These are phyloP conservation scores for Rosa multiflora DNA, from an alignment of 306 rosid species.

Conservation along the genomic window DNA sequence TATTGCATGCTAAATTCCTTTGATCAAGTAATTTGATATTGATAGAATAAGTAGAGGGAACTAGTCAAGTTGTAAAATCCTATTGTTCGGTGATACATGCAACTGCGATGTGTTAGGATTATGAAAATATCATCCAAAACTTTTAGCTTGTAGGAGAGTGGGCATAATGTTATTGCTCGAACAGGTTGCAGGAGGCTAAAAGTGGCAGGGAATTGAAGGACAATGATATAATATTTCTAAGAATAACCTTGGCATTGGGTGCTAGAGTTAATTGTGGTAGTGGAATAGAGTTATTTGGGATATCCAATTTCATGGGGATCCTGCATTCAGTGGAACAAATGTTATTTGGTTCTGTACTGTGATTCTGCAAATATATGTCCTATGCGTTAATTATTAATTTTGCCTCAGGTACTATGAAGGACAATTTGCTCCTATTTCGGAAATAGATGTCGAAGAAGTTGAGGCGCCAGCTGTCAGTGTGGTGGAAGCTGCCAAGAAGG, in stretches of 20 bases:
- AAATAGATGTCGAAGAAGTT: conserved; percentile 54
- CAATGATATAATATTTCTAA: neutral
- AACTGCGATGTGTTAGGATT: neutral
- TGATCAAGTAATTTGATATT: neutral
- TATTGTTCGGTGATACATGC: neutral
- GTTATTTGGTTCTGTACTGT: neutral
- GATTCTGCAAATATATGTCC: neutral
- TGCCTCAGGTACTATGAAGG: conserved; percentile 87
- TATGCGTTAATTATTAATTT: neutral
- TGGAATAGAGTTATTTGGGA: neutral
- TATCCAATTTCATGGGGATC: neutral
- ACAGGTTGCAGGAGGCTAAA: neutral
- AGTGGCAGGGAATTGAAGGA: neutral
- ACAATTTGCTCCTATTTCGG: conserved; percentile 75
- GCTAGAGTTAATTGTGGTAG: neutral
- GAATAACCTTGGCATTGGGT: neutral
- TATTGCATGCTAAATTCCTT: neutral
- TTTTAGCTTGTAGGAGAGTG: neutral
- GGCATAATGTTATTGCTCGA: neutral
- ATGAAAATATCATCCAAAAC: neutral
- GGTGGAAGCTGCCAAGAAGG: conserved; percentile 90
- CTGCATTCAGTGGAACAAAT: neutral
- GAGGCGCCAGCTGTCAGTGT: conserved; percentile 50
- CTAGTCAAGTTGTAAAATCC: neutral
- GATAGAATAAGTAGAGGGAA: neutral